A percentile compares a stretch with the other conserved stretches of the same genome.
phyloP scores from a whole-genome alignment of 495 filamentous ascomycete genomes.

The Neurospora sp. region DNA sequence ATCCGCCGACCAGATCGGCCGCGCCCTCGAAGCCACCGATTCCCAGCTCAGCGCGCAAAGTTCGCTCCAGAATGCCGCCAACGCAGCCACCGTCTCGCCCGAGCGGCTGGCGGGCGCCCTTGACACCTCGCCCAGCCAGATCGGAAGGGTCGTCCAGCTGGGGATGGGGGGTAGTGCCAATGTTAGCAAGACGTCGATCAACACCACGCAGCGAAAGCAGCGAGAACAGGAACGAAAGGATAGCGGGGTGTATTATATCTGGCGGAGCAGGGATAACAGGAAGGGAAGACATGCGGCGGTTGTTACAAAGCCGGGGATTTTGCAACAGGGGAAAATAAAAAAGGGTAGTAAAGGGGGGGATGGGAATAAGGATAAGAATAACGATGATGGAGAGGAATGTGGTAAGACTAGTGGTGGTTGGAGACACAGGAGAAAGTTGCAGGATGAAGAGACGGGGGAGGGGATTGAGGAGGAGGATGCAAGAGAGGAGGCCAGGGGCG shows the following conservation, averaged over 20 bases:
- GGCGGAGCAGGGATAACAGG: conserved; percentile 58
- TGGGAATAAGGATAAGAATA: background rate
- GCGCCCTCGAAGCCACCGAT: background rate
- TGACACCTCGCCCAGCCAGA: background rate
- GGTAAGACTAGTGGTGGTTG: background rate
- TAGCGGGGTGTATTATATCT: conserved; percentile 14
- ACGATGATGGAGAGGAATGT: background rate
- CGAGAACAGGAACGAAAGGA: background rate
- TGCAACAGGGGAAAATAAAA: background rate
- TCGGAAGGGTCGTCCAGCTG: background rate
- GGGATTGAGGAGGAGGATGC: background rate
- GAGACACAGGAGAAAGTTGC: background rate
- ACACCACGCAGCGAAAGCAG: background rate
- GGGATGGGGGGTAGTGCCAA: background rate
- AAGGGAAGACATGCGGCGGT: conserved; percentile 54
- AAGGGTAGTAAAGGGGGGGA: background rate
- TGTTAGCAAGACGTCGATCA: background rate
- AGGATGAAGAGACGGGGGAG: background rate
- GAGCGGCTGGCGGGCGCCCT: background rate
- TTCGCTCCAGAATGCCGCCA: background rate
- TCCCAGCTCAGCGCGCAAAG: background rate
- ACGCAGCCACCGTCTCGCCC: background rate
- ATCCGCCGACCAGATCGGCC: background rate
- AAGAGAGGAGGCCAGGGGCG: conserved; percentile 15
- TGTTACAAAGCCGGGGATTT: conserved; percentile 23